Evolutionary conservation across 805 yeast species (phyloP).

Genomic region (Candida nitratophila): DNA sequence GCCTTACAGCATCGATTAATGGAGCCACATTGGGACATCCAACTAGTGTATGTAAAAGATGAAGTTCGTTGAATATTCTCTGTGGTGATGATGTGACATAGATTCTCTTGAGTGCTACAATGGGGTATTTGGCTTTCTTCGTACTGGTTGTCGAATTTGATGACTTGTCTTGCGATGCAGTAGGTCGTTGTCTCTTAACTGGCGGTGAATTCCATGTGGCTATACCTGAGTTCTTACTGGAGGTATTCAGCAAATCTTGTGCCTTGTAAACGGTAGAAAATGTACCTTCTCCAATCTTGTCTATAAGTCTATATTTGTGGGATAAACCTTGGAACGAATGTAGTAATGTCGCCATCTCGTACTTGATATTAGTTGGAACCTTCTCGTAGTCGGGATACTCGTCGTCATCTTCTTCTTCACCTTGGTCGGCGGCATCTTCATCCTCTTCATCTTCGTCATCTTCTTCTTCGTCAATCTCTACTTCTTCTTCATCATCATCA

Average conservation of each 20-base stretch:
- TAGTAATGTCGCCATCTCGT: conserved; percentile 25
- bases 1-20: conserved; percentile 76
- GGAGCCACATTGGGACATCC: conserved; percentile 80
- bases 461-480: neutral
- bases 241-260: conserved; percentile 23
- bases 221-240: conserved; percentile 15
- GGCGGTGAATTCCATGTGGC: conserved; percentile 25
- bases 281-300: conserved; percentile 75
- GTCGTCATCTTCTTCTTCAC: conserved; percentile 8
- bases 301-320: conserved; percentile 30
- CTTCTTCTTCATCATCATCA: neutral
- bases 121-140: conserved; percentile 27
- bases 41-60: conserved; percentile 59
- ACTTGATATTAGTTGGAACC: conserved; percentile 18
- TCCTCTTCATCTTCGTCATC: conserved; percentile 4
- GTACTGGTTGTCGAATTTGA: conserved; percentile 4
- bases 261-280: conserved; percentile 72
- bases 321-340: conserved; percentile 25
- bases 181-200: conserved; percentile 7
- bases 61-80: conserved; percentile 83
- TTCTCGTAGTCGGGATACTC: conserved; percentile 13
- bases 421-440: too few species aligned
- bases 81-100: conserved; percentile 94
- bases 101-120: conserved; percentile 86
- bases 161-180: neutral